Base-by-base conservation (phyloP, 805 yeast species). In the Cyberlindnera bimundalis region DNA sequence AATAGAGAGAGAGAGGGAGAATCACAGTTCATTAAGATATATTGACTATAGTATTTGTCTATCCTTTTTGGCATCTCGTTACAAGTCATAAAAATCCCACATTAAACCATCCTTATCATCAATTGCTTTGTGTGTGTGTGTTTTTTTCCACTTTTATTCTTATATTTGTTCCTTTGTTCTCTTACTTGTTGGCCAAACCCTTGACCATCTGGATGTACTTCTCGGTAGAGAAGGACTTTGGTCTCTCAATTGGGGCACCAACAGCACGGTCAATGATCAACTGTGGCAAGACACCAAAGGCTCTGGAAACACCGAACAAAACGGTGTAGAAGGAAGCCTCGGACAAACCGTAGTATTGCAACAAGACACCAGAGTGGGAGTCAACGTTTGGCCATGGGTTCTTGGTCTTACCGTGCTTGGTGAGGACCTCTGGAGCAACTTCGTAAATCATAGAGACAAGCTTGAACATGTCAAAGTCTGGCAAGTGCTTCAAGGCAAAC, bases 331-430 rank as follows among this genome's bases (percentile, higher is more conserved):
- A 85, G 32, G 85, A 76, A 57, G 79, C 79, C 73, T 84, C 88
- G 42, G 83, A 81, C 61, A 84, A 70, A 56, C 95, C 95, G 71
- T 84, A 84, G 76, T 85, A 81, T 68, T 84, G 90, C 66, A 84
- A 74, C 55, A 85, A 68, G 48, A 84, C 88, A 70, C 95, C 95
- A 37, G 91, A 83, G 70, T 82, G 88, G 40, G 93, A 82, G 69
- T 84, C 95, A 52, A 84, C 95, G 63, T 84, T 84, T 68, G 95
- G 93, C 89, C 89, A 84, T 69, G 93, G 93, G 78, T 84, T 84
- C 78, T 84, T 84, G 61, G 91, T 84, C 78, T 85, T 85, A 66
- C 91, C 93, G 66, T 84, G 91, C 69, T 81, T 73, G 55, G 84
- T 79, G 55, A 84, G 75, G 37, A 84, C 91, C 53, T 66, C 74